Evolutionary conservation across 2,329 filamentous ascomycete genomes (phyloP).

Genomic region (Mycocentrospora acerina): DNA sequence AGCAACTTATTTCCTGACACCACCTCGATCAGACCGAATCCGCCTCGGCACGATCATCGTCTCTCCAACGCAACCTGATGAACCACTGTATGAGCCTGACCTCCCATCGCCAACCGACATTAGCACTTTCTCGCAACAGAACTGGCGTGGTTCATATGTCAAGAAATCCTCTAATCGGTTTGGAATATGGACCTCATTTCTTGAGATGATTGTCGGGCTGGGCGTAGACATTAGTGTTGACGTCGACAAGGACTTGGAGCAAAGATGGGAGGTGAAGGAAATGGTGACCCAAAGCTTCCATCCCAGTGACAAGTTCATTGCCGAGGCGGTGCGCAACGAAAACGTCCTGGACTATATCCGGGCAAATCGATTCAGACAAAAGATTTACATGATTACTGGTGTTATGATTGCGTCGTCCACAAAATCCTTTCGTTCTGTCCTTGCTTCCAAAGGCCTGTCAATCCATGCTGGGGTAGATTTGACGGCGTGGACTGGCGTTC

Average conservation of each 20-base stretch:
- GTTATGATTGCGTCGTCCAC: conserved; percentile 7
- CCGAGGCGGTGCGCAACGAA: neutral
- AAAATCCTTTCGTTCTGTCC: neutral
- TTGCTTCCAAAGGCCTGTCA: conserved; percentile 2
- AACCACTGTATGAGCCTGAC: conserved; percentile 5
- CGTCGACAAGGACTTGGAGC: neutral
- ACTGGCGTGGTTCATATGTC: conserved; percentile 1
- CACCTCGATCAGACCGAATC: conserved; percentile 5
- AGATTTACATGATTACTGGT: conserved; percentile 8
- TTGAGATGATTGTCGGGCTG: conserved; percentile 7
- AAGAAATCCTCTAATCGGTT: conserved; percentile 1
- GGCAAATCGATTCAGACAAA: conserved; percentile 4
- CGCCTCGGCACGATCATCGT: conserved; percentile 10
- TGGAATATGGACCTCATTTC: conserved; percentile 12
- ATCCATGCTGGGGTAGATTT: conserved; percentile 8
- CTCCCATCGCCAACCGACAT: neutral
- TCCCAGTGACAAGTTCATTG: conserved; percentile 1
- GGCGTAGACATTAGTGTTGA: conserved; percentile 1
- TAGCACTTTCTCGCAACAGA: neutral
- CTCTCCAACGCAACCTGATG: conserved; percentile 6
- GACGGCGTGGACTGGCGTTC: conserved; percentile 6
- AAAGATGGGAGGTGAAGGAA: conserved; percentile 1
- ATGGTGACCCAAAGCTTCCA: conserved; percentile 3
- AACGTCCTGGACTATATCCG: conserved; percentile 2
- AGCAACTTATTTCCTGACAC: conserved; percentile 8